phyloP scores from a whole-genome alignment of 495 filamentous ascomycete genomes.

The Penicillium ochrochloron region DNA sequence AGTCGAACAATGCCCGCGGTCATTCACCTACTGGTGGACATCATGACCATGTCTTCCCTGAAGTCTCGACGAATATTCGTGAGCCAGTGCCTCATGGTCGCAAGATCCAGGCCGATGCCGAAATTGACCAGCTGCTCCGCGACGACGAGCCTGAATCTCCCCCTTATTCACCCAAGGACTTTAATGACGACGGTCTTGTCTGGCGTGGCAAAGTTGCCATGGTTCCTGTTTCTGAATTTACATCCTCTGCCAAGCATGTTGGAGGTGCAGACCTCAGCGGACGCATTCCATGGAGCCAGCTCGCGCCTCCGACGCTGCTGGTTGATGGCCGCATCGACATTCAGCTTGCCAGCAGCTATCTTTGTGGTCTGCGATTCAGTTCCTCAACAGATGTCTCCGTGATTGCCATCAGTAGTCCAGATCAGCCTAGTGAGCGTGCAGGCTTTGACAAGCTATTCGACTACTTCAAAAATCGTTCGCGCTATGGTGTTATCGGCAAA shows the following conservation, averaged over 20 bases:
- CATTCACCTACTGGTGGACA: conserved; percentile 43
- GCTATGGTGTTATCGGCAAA: conserved; percentile 81
- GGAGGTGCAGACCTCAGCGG: conserved; percentile 74
- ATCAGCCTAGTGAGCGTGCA: conserved; percentile 49
- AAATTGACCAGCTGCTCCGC: conserved; percentile 87
- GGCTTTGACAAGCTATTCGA: conserved; percentile 73
- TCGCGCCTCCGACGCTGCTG: conserved; percentile 69
- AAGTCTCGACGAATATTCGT: conserved; percentile 46
- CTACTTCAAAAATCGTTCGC: conserved; percentile 75
- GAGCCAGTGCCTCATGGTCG: conserved; percentile 45
- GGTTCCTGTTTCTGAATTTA: conserved; percentile 74
- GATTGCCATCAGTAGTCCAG: conserved; percentile 64
- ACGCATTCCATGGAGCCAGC: conserved; percentile 66
- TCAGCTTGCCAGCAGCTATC: conserved; percentile 81
- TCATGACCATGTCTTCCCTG: conserved; percentile 51
- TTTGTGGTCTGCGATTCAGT: conserved; percentile 78
- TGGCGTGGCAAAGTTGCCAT: conserved; percentile 85
- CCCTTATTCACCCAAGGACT: conserved; percentile 81
- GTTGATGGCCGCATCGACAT: conserved; percentile 85
- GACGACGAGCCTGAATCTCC: conserved; percentile 85
- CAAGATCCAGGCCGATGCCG: conserved; percentile 71
- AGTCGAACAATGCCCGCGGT: conserved; percentile 32
- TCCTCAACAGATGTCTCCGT: conserved; percentile 73
- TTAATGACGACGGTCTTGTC: conserved; percentile 64
- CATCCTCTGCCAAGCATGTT: conserved; percentile 77